Conservation (phyloP, 306 rosid species). For the Citrullus mucosospermus region DNA sequence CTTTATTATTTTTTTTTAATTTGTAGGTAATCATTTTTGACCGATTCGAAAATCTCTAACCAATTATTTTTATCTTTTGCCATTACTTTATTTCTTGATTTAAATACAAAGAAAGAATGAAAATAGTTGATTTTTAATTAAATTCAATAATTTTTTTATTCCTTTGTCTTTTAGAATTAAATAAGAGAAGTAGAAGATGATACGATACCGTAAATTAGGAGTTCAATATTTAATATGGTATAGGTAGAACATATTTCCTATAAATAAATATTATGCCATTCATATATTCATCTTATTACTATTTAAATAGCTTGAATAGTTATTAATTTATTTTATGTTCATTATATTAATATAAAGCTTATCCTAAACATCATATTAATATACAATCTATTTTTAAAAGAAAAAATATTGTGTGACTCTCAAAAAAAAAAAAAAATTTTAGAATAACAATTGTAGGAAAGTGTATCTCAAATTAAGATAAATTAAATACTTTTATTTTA, state of each 20-base stretch:
- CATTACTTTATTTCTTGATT: neutral
- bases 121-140: neutral
- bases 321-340: neutral
- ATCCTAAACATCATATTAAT: neutral
- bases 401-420: too few species aligned
- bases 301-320: neutral
- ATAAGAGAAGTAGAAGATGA: neutral
- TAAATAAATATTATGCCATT: too few species aligned
- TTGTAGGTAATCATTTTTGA: neutral
- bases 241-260: neutral
- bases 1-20: neutral
- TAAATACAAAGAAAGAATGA: neutral
- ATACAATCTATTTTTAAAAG: too few species aligned
- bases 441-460: too few species aligned
- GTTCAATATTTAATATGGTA: neutral
- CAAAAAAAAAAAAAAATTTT: too few species aligned
- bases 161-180: neutral
- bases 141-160: neutral
- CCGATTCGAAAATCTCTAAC: neutral
- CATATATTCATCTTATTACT: neutral
- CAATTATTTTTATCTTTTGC: neutral
- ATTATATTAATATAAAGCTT: neutral
- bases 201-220: neutral
- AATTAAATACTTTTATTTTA: too few species aligned
- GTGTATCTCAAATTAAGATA: too few species aligned